Base-by-base conservation (phyloP, 768 basidiomycete genomes). In the Psilocybe sp. region DNA sequence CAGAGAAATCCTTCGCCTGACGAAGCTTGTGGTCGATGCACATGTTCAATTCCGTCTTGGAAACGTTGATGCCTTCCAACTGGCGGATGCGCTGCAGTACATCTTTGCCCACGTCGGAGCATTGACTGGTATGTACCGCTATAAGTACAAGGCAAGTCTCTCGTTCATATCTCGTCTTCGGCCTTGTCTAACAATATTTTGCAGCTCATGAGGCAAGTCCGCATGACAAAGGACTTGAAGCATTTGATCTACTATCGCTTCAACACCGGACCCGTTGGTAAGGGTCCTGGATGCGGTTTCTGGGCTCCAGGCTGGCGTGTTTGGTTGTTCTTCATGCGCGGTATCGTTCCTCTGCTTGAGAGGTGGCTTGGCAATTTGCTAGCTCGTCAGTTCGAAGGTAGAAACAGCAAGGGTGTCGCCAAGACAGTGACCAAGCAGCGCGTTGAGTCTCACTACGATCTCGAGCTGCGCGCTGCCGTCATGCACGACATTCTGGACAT, bases 401-500 rank as follows among this genome's bases (percentile, higher is more conserved):
- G 97, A 58, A 99, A 98, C 69, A 90, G 87, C 70, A 94, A 94
- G 69, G 94, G 94, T 45, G 81, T 95, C 52, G 96, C 96, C 1
- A 97, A 97, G 75, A 98, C 96, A 0, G 96, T 99, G 18, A 99
- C 97, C 19, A 99, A 99, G 71, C 97, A 99, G 71, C 85, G 96
- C 61, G 97, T 98, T 12, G 97, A 99, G 69, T 97, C 94, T 8
- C 97, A 99, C 67, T 98, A 95, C 60, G 97, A 99, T 67, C 78
- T 99, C 33, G 97, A 99, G 65, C 74, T 99, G 39, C 87, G 97
- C 47, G 97, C 97, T 0, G 95, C 97, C 41, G 96, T 99, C 60
- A 98, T 99, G 97, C 96, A 98, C 72, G 96, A 99, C 69, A 98
- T 99, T 59, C 76, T 99, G 59, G 96, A 98, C 74, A 98, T 98